Percentiles rank a stretch among this genome's conserved stretches.
phyloP scores from a whole-genome alignment of 2,329 filamentous ascomycete species.

The Orbilia ellipsospora region DNA sequence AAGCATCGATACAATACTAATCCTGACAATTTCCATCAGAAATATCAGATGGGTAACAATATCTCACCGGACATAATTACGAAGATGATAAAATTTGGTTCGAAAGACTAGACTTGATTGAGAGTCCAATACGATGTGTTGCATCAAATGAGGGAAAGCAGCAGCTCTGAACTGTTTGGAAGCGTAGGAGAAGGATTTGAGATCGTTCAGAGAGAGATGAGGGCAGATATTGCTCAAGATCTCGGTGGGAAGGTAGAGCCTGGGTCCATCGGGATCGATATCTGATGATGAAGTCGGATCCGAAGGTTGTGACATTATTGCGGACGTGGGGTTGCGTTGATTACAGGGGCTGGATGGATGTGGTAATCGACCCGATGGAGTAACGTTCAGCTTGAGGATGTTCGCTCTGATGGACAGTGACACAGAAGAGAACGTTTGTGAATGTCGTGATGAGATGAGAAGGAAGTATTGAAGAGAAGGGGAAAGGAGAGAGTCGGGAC shows the following conservation, averaged over 20 bases:
- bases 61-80: background rate
- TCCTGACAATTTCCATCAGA: no score
- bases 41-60: background rate
- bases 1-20: no score
- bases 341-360: background rate
- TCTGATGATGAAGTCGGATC: background rate
- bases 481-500: no score
- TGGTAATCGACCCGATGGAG: no score
- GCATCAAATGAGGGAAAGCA: slow-evolving; percentile 8
- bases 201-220: background rate
- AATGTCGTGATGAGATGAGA: no score
- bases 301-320: background rate
- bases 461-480: no score
- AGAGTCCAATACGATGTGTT: background rate
- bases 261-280: slow-evolving; percentile 11
- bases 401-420: no score
- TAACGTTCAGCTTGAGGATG: no score
- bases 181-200: slow-evolving; percentile 29
- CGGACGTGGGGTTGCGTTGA: background rate
- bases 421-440: no score
- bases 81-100: background rate
- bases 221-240: background rate
- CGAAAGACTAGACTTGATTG: slow-evolving; percentile 7
- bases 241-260: background rate
- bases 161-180: slow-evolving; percentile 26